These are phyloP conservation scores for Haplosporangium sp. DNA, from an alignment of 371 early-diverging fungal species.

Conservation along the genomic window DNA sequence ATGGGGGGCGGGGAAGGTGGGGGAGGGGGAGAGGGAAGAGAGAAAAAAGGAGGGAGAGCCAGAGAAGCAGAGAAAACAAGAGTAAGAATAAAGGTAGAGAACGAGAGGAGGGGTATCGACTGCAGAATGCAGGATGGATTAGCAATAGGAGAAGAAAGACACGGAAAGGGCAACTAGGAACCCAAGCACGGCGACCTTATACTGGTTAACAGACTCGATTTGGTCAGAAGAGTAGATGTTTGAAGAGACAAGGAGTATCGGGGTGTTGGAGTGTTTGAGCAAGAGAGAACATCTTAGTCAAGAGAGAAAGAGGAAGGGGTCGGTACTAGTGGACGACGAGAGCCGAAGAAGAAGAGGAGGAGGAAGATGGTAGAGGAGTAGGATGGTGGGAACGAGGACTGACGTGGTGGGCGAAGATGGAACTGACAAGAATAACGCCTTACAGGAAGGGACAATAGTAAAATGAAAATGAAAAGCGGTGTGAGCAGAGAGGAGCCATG, in stretches of 20 bases:
- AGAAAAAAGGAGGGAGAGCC: neutral
- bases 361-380: neutral
- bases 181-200: conserved; percentile 11
- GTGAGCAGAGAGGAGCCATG: too few species aligned
- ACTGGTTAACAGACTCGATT: conserved; percentile 16
- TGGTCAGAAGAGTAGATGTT: neutral
- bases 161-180: neutral
- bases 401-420: neutral
- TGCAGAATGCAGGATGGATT: too few species aligned
- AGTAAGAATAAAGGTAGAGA: neutral
- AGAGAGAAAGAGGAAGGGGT: neutral
- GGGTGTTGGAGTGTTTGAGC: neutral
- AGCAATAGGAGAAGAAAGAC: conserved; percentile 12
- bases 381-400: neutral
- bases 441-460: too few species aligned
- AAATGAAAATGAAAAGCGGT: too few species aligned
- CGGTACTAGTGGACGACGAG: neutral
- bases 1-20: conserved; percentile 2
- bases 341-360: neutral
- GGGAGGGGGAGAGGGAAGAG: conserved; percentile 12
- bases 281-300: neutral
- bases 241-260: conserved; percentile 3
- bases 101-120: conserved; percentile 9
- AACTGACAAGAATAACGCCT: neutral
- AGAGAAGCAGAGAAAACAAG: conserved; percentile 4